Conservation (phyloP, 1,139 yeast species). For the Geotrichum restrictum region DNA sequence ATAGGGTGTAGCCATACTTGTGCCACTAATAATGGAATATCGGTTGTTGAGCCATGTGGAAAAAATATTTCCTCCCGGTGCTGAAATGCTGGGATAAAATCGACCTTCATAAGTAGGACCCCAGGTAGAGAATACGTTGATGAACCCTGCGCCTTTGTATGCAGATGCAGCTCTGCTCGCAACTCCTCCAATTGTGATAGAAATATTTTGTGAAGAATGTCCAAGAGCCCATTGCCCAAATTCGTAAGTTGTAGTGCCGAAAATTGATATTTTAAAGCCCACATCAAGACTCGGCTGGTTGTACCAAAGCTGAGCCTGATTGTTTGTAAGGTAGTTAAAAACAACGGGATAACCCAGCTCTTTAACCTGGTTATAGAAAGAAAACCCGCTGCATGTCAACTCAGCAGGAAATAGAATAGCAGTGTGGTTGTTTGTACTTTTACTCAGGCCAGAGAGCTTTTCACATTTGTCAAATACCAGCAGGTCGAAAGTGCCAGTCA, state of each 20-base stretch:
- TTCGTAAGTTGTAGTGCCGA: slow-evolving; percentile 15
- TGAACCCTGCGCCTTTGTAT: slow-evolving; percentile 13
- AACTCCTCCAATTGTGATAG: slow-evolving; percentile 3
- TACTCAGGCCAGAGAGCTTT: background rate
- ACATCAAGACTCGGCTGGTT: slow-evolving; percentile 13
- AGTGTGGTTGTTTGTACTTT: slow-evolving; percentile 7
- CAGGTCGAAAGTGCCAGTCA: slow-evolving; percentile 14
- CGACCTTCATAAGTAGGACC: slow-evolving; percentile 29
- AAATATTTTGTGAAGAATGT: background rate
- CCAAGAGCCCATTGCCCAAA: slow-evolving; percentile 18
- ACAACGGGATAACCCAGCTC: slow-evolving; percentile 20
- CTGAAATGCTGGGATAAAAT: slow-evolving; percentile 27
- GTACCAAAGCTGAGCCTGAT: slow-evolving; percentile 10
- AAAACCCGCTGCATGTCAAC: slow-evolving; percentile 11
- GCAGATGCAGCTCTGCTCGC: slow-evolving; percentile 2
- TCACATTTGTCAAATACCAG: slow-evolving; percentile 12
- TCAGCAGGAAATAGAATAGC: slow-evolving; percentile 18
- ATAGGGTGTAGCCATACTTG: slow-evolving; percentile 29
- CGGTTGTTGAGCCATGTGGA: slow-evolving; percentile 24
- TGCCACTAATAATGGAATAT: slow-evolving; percentile 25
- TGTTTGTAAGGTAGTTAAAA: slow-evolving; percentile 15
- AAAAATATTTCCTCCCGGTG: slow-evolving; percentile 29
- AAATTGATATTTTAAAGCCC: slow-evolving; percentile 10
- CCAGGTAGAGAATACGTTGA: slow-evolving; percentile 25
- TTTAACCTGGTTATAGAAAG: slow-evolving; percentile 13